These are phyloP conservation scores for Rhodosporidiobolus sp. DNA, from an alignment of 768 basidiomycete species.

Conservation along the genomic window DNA sequence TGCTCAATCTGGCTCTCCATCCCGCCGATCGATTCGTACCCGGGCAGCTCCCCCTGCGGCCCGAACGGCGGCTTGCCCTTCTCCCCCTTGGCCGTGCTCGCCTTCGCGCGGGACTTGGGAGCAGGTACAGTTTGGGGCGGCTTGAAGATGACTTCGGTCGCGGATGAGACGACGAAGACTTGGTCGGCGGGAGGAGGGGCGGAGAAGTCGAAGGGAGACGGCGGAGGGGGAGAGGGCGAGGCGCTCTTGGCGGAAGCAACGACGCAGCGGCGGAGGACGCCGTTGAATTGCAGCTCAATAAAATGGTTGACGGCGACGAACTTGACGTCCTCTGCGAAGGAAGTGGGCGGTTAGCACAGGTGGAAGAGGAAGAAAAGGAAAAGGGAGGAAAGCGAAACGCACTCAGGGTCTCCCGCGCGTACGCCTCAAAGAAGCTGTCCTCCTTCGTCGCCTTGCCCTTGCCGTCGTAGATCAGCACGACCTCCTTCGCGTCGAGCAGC, in stretches of 20 bases:
- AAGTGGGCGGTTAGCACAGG: neutral
- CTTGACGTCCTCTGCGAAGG: slow-evolving; percentile 31
- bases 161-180: slow-evolving; percentile 26
- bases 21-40: slow-evolving; percentile 63
- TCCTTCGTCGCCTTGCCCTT: slow-evolving; percentile 33
- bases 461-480: slow-evolving; percentile 32
- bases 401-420: slow-evolving; percentile 37
- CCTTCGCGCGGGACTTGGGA: slow-evolving; percentile 7
- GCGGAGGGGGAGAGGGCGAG: neutral
- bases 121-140: slow-evolving; percentile 2
- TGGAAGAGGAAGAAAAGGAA: fast-evolving
- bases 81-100: neutral
- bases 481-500: slow-evolving; percentile 25
- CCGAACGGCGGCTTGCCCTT: neutral
- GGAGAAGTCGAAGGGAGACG: neutral
- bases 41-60: slow-evolving; percentile 19
- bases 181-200: slow-evolving; percentile 7
- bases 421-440: slow-evolving; percentile 41
- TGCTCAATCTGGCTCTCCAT: slow-evolving; percentile 79
- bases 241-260: slow-evolving; percentile 23
- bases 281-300: slow-evolving; percentile 37
- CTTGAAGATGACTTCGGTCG: slow-evolving; percentile 19
- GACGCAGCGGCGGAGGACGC: slow-evolving; percentile 29
- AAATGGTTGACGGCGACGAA: slow-evolving; percentile 35
- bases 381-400: neutral